Evolutionary conservation across 306 rosid genomes (phyloP).

Genomic region (Cucurbita moschata): DNA sequence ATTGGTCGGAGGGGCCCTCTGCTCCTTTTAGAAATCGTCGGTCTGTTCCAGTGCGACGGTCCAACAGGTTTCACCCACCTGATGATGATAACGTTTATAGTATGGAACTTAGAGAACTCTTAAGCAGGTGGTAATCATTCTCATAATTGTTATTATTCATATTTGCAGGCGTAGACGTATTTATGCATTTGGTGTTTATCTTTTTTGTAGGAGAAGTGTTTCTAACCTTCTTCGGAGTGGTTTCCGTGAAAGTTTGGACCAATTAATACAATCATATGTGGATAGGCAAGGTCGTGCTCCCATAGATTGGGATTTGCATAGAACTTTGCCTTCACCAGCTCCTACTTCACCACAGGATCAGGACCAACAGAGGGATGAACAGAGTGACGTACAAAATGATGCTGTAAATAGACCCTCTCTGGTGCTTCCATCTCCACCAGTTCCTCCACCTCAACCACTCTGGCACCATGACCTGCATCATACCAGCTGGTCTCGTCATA

Average conservation of each 20-base stretch:
- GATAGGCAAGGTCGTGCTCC: slow-evolving; percentile 93
- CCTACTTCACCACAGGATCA: slow-evolving; percentile 55
- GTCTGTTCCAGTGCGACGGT: slow-evolving; percentile 56
- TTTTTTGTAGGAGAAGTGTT: slow-evolving; percentile 82
- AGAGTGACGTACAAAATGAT: slow-evolving; percentile 60
- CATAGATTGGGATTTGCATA: slow-evolving; percentile 97
- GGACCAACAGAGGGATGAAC: slow-evolving; percentile 51
- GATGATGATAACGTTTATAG: slow-evolving; percentile 97
- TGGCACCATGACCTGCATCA: slow-evolving; percentile 96
- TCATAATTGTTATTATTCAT: not conserved
- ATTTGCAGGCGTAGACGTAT: not conserved
- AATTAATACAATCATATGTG: slow-evolving; percentile 86
- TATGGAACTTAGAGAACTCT: slow-evolving; percentile 97
- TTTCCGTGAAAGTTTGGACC: slow-evolving; percentile 97
- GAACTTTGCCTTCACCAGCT: slow-evolving; percentile 58
- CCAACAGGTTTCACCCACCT: slow-evolving; percentile 86
- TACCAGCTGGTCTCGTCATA: slow-evolving; percentile 94
- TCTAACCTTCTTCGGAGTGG: slow-evolving; percentile 99
- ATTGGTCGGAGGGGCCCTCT: slow-evolving; percentile 78
- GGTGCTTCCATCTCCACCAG: slow-evolving; percentile 83
- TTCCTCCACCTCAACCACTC: slow-evolving; percentile 94
- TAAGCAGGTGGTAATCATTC: slow-evolving; percentile 62
- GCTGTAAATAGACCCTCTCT: slow-evolving; percentile 63
- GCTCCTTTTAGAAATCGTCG: slow-evolving; percentile 66
- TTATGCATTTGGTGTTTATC: not conserved